A percentile compares a stretch with the other conserved stretches of the same genome.
These are phyloP conservation scores for Pelargonium citronellum DNA, from an alignment of 441 rosid genomes.

Conservation along the genomic window DNA sequence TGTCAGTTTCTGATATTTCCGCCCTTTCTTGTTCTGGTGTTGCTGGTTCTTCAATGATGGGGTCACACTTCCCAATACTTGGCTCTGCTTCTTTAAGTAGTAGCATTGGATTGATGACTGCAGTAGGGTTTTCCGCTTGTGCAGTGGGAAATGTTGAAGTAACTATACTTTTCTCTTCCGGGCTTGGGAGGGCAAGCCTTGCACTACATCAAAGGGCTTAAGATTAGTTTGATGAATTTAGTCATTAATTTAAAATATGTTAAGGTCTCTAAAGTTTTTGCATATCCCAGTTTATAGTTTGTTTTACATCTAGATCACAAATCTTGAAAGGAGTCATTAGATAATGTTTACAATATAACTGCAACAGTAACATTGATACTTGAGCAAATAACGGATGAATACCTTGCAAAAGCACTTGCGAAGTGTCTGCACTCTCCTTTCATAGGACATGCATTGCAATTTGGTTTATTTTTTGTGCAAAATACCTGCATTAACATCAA, in stretches of 20 bases:
- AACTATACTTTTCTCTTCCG: slow-evolving; percentile 62
- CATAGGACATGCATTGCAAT: slow-evolving; percentile 99
- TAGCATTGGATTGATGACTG: slow-evolving; percentile 33
- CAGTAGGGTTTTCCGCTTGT: slow-evolving; percentile 28
- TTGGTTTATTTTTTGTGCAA: slow-evolving; percentile 91
- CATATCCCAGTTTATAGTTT: neutral
- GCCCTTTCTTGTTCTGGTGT: slow-evolving; percentile 55
- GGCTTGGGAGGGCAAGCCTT: slow-evolving; percentile 85
- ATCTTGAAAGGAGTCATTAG: neutral
- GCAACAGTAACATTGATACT: slow-evolving; percentile 10
- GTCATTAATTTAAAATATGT: neutral
- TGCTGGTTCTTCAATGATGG: slow-evolving; percentile 81
- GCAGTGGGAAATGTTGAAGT: slow-evolving; percentile 36
- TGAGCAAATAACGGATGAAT: slow-evolving; percentile 21
- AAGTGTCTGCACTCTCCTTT: slow-evolving; percentile 97
- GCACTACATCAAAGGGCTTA: slow-evolving; percentile 55
- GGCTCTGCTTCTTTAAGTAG: slow-evolving; percentile 25
- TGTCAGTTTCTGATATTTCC: slow-evolving; percentile 52
- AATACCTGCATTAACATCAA: slow-evolving; percentile 66
- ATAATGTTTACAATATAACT: neutral
- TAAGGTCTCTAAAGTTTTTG: neutral
- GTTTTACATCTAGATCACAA: neutral
- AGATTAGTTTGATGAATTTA: neutral
- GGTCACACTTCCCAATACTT: slow-evolving; percentile 33
- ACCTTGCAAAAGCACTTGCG: slow-evolving; percentile 99